A percentile compares a stretch with the other conserved stretches of the same genome.
phyloP scores from a whole-genome alignment of 768 basidiomycete genomes.

The Auricularia cornea region DNA sequence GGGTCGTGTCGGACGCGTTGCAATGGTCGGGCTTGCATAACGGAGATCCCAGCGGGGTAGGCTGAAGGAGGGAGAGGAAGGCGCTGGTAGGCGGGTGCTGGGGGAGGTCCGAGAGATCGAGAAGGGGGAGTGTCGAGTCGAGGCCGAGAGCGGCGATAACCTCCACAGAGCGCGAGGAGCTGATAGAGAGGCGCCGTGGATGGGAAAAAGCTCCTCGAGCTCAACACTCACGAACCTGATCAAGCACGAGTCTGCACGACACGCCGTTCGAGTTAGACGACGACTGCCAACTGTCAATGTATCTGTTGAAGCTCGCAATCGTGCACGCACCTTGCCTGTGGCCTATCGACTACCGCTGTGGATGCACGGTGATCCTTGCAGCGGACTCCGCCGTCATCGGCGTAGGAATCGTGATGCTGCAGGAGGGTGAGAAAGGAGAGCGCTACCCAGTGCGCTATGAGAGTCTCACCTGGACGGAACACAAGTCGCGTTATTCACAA shows the following conservation, averaged over 20 bases:
- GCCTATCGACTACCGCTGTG: constrained; percentile 11
- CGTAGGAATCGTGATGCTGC: constrained; percentile 15
- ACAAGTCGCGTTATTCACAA: constrained; percentile 35
- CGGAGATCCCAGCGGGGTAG: no score
- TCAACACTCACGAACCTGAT: constrained; percentile 6
- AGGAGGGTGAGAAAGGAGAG: constrained; percentile 3
- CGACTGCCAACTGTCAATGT: constrained; percentile 4
- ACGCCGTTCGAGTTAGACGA: constrained; percentile 6
- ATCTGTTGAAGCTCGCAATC: constrained; percentile 6
- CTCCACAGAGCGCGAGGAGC: no score
- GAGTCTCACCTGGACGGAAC: constrained; percentile 27
- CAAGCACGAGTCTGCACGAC: constrained; percentile 5
- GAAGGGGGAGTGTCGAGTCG: no score
- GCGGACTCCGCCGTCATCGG: constrained; percentile 17
- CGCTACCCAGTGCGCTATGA: constrained; percentile 21
- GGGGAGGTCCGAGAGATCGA: no score
- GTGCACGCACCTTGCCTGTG: constrained; percentile 3
- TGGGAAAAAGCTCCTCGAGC: no score
- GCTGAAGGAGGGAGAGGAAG: no score
- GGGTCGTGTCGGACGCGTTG: no score
- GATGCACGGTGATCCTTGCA: constrained; percentile 10
- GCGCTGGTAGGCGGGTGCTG: no score
- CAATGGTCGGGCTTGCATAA: no score
- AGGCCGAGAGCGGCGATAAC: no score
- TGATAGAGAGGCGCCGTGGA: no score